Conservation (phyloP, 345 rosid genomes). For the Eucalyptus pauciflora region DNA sequence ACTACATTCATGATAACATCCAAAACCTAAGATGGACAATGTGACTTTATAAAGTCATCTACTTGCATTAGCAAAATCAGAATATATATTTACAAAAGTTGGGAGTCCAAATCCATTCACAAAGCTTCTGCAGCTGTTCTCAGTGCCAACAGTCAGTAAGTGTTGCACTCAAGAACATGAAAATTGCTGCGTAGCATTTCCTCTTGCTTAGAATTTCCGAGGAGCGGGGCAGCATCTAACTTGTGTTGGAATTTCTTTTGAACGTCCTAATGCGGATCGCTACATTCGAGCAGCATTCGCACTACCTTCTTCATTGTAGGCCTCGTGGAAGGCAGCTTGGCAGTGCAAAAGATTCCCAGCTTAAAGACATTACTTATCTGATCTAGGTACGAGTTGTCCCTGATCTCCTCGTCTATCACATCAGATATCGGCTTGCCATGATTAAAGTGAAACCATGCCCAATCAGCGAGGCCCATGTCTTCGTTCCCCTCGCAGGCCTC, state of each 20-base stretch:
- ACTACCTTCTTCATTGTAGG: neutral
- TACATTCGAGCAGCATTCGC: neutral
- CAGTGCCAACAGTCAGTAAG: neutral
- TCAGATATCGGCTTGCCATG: conserved; percentile 5
- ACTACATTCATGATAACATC: too few relatives aligned
- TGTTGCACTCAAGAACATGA: too few relatives aligned
- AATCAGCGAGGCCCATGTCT: conserved; percentile 33
- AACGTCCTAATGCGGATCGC: neutral
- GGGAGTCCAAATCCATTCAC: neutral
- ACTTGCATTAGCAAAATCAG: too few relatives aligned
- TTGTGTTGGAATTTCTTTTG: neutral
- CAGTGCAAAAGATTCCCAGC: conserved; percentile 45
- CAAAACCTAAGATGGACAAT: too few relatives aligned
- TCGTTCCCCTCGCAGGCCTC: neutral
- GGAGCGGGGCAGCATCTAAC: neutral
- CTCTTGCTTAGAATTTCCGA: accelerated
- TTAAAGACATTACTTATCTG: conserved; percentile 35
- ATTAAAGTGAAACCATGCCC: conserved; percentile 27
- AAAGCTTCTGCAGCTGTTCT: neutral
- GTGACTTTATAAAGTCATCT: too few relatives aligned
- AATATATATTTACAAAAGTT: neutral
- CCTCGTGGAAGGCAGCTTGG: accelerated
- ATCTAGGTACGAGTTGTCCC: conserved; percentile 6
- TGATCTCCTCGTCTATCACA: conserved; percentile 26
- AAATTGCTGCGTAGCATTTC: accelerated